phyloP scores from a whole-genome alignment of 345 rosid species.

The Populus alba region DNA sequence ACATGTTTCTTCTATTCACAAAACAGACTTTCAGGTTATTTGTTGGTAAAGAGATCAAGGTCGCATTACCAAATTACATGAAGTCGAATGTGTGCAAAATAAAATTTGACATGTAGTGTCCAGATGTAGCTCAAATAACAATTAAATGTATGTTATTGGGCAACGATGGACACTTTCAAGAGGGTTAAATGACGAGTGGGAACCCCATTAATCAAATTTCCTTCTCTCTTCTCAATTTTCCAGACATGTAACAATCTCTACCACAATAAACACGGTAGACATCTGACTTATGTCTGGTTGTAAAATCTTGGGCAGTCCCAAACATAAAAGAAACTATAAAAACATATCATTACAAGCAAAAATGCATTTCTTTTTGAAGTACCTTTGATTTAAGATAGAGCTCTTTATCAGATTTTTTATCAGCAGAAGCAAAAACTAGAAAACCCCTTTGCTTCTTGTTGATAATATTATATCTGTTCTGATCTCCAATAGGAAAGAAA shows the following conservation, averaged over 20 bases:
- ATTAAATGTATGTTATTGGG: slow-evolving; percentile 9
- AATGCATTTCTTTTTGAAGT: neutral
- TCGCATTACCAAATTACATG: neutral
- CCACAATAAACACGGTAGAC: slow-evolving; percentile 13
- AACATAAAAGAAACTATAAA: neutral
- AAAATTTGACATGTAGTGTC: slow-evolving; percentile 4
- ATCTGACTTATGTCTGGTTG: slow-evolving; percentile 25
- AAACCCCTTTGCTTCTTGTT: slow-evolving; percentile 11
- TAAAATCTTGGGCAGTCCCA: neutral
- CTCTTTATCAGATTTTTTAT: slow-evolving; percentile 6
- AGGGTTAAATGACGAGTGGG: slow-evolving; percentile 7
- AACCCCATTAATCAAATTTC: slow-evolving; percentile 23
- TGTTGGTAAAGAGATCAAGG: too few relatives aligned
- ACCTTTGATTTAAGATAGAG: slow-evolving; percentile 21
- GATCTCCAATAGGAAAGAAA: slow-evolving; percentile 1
- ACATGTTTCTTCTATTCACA: neutral
- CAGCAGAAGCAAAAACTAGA: slow-evolving; percentile 20
- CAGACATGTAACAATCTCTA: slow-evolving; percentile 38
- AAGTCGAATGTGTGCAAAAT: neutral
- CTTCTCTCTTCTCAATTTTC: slow-evolving; percentile 22
- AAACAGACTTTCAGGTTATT: too few relatives aligned
- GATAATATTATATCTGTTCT: neutral
- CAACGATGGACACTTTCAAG: slow-evolving; percentile 35
- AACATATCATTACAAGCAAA: neutral
- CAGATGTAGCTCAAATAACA: slow-evolving; percentile 28